Conservation (phyloP, 2,329 filamentous ascomycete species). For the Juglanconis sp. region DNA sequence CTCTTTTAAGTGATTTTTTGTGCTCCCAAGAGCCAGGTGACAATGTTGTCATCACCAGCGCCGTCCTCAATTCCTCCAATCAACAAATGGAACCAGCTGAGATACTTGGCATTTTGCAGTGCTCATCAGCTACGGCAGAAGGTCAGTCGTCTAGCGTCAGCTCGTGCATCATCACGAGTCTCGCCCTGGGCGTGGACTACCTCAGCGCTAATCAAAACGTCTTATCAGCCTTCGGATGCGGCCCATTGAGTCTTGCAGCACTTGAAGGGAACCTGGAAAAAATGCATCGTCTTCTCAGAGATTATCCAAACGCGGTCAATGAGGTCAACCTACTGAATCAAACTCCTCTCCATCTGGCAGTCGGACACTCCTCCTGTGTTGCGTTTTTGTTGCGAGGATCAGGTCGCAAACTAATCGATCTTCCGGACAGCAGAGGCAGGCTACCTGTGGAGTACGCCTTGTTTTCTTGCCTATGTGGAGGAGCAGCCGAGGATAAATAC, state of each 20-base stretch:
- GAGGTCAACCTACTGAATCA: background rate
- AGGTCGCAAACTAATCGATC: background rate
- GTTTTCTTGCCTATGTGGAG: background rate
- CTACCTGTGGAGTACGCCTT: conserved; percentile 1
- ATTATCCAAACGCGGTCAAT: background rate
- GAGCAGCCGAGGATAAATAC: background rate
- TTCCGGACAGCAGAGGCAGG: background rate
- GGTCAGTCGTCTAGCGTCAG: background rate
- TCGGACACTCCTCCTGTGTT: conserved; percentile 1
- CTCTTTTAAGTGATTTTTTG: background rate
- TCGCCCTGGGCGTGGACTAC: background rate
- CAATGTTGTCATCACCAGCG: background rate
- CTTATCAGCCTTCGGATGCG: background rate
- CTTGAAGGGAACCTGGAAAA: background rate
- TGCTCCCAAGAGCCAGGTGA: background rate
- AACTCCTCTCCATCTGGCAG: background rate
- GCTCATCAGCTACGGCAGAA: background rate
- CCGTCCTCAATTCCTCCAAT: background rate
- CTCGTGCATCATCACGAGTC: background rate
- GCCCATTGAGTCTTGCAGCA: conserved; percentile 3
- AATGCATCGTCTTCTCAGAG: background rate
- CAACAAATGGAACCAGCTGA: background rate
- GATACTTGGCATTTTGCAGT: background rate
- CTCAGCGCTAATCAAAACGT: background rate
- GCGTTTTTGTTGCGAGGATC: background rate